Evolutionary conservation across 1,139 yeast species (phyloP), one percentile per base, ranked within the genome.

Genomic region (Yamadazyma songkhlaensis): DNA sequence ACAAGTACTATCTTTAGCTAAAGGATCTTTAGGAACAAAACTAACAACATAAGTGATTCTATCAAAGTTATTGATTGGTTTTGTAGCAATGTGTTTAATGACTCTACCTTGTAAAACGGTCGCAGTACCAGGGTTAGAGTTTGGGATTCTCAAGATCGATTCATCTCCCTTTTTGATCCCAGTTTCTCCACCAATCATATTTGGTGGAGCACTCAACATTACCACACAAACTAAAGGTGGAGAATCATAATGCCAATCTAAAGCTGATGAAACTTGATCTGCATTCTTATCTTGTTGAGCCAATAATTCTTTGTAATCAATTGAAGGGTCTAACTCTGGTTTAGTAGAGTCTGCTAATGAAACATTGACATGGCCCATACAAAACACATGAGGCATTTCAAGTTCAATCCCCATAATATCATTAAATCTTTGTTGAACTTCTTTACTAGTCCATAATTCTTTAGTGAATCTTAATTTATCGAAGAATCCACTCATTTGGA

Each of bases 51-150:
- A 52, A 32, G 60, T 50, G 32, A 62, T 60, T 47, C 67, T 48
- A 36, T 62, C 62, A 29, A 52, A 51, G 36, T 60, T 59, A 22
- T 60, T 55, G 26, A 60, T 46, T 9, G 67, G 67, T 37, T 60
- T 62, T 9, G 54, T 46, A 8, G 53, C 54, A 29, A 49, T 46
- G 29, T 50, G 54, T 33, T 48, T 50, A 11, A 50, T 45, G 4
- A 49, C 53, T 39, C 53, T 44, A 8, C 80, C 81, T 51, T 75
- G 81, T 30, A 75, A 57, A 23, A 75, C 63, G 11, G 72, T 61
- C 3, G 75, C 79, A 47, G 62, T 63, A 3, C 54, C 54, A 8
- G 30, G 42, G n/a, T 40, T 39, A 9, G 53, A 44, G 25, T 41
- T 42, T 7, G 42, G 42, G 10, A 49, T 45, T 30, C 48, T 38